Evolutionary conservation across 1,139 yeast species (phyloP), one percentile per base, ranked within the genome.

Genomic region (Yamadazyma diospyri): DNA sequence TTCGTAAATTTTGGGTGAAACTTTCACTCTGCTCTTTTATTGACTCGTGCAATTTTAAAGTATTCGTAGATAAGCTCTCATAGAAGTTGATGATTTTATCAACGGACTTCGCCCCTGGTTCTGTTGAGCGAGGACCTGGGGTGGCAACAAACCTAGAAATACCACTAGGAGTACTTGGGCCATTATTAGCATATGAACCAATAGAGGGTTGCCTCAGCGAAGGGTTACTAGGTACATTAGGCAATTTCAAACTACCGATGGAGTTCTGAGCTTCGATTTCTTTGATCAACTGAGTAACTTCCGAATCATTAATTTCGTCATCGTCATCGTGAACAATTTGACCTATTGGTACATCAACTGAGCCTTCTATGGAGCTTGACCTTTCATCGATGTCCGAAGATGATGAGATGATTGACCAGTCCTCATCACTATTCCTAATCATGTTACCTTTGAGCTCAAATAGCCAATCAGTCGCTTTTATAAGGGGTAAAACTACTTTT

Each of bases 361-460:
- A 27, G 4, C 20, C 39, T 14, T 21, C 33, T 3, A 17, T 25
- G 9, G 50, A 45, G 35, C 52, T 49, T 6, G 62, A 51, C 28
- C 55, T 53, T 23, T 64, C 71, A 23, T 45, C 72, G 29, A 60
- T 40, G 32, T 67, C 73, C 1, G 73, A 66, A 15, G 65, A 64
- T 3, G 69, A 64, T 9, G 71, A 64, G 23, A 68, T 68, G 27
- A 68, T 62, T 4, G 72, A 61, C 74, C 74, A 68, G 32, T 67
- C 73, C 48, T 68, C 74, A 32, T 58, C 64, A 26, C 35, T 26
- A 27, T 29, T 35, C 16, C 30, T 34, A 13, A 34, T 30, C 34
- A 30, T 34, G 8, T n/a, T n/a, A n/a, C n/a, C n/a, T n/a, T n/a
- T n/a, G n/a, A n/a, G n/a, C n/a, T n/a, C n/a, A n/a, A n/a, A n/a